phyloP scores from a whole-genome alignment of 1,284 basidiomycete genomes.

The Takashimella koratensis region DNA sequence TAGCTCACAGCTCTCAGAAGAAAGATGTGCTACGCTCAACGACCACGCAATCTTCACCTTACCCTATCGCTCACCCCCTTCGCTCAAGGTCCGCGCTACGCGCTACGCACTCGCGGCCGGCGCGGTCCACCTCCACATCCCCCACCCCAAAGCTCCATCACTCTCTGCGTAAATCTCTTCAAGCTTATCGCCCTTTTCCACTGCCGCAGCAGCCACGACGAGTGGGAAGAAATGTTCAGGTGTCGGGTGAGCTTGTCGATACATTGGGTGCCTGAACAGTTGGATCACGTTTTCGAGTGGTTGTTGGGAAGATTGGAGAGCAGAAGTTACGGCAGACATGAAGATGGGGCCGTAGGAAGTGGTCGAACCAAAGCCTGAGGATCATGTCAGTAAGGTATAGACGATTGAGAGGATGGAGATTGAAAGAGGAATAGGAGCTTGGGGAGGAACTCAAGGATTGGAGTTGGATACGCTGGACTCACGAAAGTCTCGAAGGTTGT shows the following conservation, averaged over 20 bases:
- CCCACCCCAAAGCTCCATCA: slow-evolving; percentile 43
- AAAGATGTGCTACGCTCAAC: no score
- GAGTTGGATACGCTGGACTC: slow-evolving; percentile 10
- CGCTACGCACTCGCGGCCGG: no score
- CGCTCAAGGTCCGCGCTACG: no score
- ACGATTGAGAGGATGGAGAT: no score
- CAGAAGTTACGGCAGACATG: slow-evolving; percentile 20
- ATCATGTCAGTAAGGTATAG: no score
- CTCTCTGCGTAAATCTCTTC: slow-evolving; percentile 32
- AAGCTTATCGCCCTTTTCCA: slow-evolving; percentile 18
- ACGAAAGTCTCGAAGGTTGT: slow-evolving; percentile 46
- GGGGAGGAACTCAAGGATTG: neutral
- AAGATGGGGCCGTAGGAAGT: slow-evolving; percentile 29
- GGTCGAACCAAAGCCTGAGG: neutral
- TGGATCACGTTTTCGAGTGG: slow-evolving; percentile 16
- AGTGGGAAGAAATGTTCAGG: slow-evolving; percentile 47
- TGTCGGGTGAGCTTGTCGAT: slow-evolving; percentile 43
- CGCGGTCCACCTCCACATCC: slow-evolving; percentile 45
- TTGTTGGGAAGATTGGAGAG: slow-evolving; percentile 16
- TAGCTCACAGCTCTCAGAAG: no score
- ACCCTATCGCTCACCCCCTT: no score
- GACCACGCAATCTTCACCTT: no score
- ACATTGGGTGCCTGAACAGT: slow-evolving; percentile 34
- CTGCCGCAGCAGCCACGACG: slow-evolving; percentile 35
- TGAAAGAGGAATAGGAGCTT: neutral